Percentiles rank a stretch among this genome's conserved stretches.
Conservation (phyloP, 257 asterid genomes). For the Avicennia marina region DNA sequence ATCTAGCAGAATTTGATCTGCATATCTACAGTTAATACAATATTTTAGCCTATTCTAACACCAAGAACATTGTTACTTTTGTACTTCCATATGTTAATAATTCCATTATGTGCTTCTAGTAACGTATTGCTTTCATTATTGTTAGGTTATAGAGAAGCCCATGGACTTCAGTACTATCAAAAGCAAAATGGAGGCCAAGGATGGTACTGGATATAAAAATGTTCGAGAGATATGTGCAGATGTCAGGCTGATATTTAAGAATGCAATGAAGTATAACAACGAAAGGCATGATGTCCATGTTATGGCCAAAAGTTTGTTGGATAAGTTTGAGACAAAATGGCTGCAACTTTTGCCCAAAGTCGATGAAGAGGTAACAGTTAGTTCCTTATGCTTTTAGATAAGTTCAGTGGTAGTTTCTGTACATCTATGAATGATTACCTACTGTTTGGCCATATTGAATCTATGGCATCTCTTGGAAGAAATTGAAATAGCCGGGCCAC, state of each 20-base stretch:
- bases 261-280: conserved; percentile 82
- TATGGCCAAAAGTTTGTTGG: conserved; percentile 80
- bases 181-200: conserved; percentile 85
- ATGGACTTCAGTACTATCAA: conserved; percentile 90
- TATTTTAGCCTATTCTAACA: background rate
- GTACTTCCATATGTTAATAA: background rate
- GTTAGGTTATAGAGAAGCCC: conserved; percentile 89
- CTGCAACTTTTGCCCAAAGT: conserved; percentile 85
- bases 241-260: conserved; percentile 82
- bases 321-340: conserved; percentile 86
- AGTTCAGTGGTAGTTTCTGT: background rate
- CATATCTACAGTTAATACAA: background rate
- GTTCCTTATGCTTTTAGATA: background rate
- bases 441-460: conserved; percentile 5
- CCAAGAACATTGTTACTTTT: background rate
- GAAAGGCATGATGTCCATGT: conserved; percentile 84
- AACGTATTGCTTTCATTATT: background rate
- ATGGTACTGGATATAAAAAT: conserved; percentile 70
- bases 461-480: background rate
- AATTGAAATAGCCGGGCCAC: background rate
- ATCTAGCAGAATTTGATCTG: background rate
- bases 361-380: conserved; percentile 72
- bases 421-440: background rate
- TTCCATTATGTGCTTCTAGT: too few species aligned
- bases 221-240: conserved; percentile 86